Conservation (phyloP, 805 yeast genomes). For the Wickerhamiella domercqiae region DNA sequence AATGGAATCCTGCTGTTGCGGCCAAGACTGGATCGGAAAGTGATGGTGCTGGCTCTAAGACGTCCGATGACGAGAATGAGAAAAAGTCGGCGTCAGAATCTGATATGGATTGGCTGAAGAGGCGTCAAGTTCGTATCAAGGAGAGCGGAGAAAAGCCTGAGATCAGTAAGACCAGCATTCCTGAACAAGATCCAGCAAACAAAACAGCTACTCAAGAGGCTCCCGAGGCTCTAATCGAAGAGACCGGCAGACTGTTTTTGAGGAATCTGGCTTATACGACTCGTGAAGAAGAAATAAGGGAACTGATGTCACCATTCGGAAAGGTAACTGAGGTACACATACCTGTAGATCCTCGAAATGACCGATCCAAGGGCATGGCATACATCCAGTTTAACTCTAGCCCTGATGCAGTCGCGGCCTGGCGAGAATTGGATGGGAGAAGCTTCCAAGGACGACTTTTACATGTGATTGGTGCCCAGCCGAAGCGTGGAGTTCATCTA, state of each 20-base stretch:
- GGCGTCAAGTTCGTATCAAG: constrained; percentile 54
- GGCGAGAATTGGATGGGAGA: constrained; percentile 58
- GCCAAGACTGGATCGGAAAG: background rate
- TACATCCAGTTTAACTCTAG: constrained; percentile 58
- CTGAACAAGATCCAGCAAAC: background rate
- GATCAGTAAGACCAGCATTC: background rate
- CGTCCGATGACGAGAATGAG: constrained; percentile 28
- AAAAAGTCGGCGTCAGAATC: constrained; percentile 43
- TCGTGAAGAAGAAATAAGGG: constrained; percentile 59
- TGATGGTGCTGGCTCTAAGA: background rate
- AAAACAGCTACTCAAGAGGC: constrained; percentile 2
- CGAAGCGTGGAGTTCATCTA: constrained; percentile 62
- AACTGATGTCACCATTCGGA: constrained; percentile 55
- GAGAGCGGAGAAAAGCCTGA: constrained; percentile 25
- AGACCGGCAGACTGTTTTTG: constrained; percentile 71
- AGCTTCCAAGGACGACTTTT: constrained; percentile 87
- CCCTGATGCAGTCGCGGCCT: constrained; percentile 66
- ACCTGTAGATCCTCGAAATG: constrained; percentile 81
- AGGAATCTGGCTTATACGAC: constrained; percentile 74
- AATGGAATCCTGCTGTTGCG: background rate
- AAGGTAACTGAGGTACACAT: constrained; percentile 74
- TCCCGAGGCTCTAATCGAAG: constrained; percentile 26
- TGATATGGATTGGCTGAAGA: constrained; percentile 78
- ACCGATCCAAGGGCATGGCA: constrained; percentile 84
- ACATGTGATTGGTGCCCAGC: constrained; percentile 76